A percentile compares a stretch with the other conserved stretches of the same genome.
Evolutionary conservation across 2,329 filamentous ascomycete genomes (phyloP).

Genomic region (Ceratocystis lukuohia): DNA sequence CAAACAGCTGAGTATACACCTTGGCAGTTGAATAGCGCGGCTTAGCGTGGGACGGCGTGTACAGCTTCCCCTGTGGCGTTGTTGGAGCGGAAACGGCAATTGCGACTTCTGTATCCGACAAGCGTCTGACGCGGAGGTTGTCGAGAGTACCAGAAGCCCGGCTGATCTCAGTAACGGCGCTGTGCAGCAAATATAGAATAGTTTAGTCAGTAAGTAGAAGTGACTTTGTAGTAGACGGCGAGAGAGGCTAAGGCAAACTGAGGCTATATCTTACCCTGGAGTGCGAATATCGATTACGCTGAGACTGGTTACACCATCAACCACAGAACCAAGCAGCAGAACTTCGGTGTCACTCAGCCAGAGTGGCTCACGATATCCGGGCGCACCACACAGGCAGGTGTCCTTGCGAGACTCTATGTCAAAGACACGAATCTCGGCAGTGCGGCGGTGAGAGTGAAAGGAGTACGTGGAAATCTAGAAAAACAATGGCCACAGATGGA

Average conservation of each 20-base stretch:
- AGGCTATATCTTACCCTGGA: slow-evolving; percentile 13
- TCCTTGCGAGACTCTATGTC: slow-evolving; percentile 50
- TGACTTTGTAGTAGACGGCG: background rate
- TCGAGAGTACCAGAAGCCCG: slow-evolving; percentile 34
- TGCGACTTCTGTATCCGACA: slow-evolving; percentile 38
- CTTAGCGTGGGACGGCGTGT: slow-evolving; percentile 48
- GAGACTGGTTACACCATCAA: slow-evolving; percentile 36
- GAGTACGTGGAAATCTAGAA: slow-evolving; percentile 57
- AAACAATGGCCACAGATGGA: background rate
- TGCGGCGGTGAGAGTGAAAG: slow-evolving; percentile 59
- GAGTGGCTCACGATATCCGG: slow-evolving; percentile 53
- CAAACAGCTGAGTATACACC: slow-evolving; percentile 62
- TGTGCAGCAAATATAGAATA: background rate
- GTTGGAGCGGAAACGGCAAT: slow-evolving; percentile 51
- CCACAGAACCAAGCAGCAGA: slow-evolving; percentile 38
- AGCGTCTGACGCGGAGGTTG: slow-evolving; percentile 44
- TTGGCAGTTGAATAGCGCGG: slow-evolving; percentile 51
- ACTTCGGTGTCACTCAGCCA: slow-evolving; percentile 61
- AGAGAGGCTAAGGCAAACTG: background rate
- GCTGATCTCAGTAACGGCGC: slow-evolving; percentile 15
- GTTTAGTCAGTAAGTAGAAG: background rate
- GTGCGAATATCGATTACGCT: slow-evolving; percentile 27
- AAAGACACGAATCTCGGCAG: slow-evolving; percentile 55
- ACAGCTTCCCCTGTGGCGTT: slow-evolving; percentile 54
- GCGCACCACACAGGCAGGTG: slow-evolving; percentile 50